Conservation (phyloP, 768 basidiomycete species). For the Mycena haematopus region DNA sequence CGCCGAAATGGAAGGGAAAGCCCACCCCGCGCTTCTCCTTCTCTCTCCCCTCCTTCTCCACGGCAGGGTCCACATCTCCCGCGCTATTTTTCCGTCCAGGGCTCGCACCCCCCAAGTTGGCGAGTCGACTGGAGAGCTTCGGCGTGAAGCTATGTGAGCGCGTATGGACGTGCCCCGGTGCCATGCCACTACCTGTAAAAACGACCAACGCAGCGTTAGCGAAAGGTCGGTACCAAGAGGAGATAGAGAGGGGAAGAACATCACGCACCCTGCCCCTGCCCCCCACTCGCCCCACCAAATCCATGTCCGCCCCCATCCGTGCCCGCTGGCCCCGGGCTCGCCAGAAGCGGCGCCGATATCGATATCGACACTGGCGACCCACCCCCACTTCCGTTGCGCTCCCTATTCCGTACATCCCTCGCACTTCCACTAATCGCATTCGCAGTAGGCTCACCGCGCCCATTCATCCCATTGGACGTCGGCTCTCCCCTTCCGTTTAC, state of each 20-base stretch:
- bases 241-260: slow-evolving; percentile 3
- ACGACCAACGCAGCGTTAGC: not conserved
- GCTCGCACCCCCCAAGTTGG: slow-evolving; percentile 43
- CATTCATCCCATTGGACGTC: slow-evolving; percentile 25
- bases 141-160: slow-evolving; percentile 77
- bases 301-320: slow-evolving; percentile 2
- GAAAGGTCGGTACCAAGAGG: too few relatives aligned
- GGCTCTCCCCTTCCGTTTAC: too few relatives aligned
- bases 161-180: slow-evolving; percentile 53
- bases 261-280: too few relatives aligned
- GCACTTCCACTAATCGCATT: slow-evolving; percentile 40
- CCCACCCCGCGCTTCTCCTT: slow-evolving; percentile 20
- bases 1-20: slow-evolving; percentile 20
- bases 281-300: too few relatives aligned
- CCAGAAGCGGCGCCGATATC: slow-evolving; percentile 25
- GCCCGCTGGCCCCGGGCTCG: not conserved
- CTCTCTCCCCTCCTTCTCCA: slow-evolving; percentile 28
- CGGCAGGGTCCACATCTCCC: slow-evolving; percentile 48
- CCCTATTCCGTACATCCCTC: not conserved
- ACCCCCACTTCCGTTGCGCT: slow-evolving; percentile 13
- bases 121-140: slow-evolving; percentile 71
- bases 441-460: not conserved
- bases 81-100: slow-evolving; percentile 63
- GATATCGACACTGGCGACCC: slow-evolving; percentile 29
- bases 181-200: not conserved